Evolutionary conservation across 2,329 filamentous ascomycete species (phyloP).

Genomic region (Aspergillus awamori): DNA sequence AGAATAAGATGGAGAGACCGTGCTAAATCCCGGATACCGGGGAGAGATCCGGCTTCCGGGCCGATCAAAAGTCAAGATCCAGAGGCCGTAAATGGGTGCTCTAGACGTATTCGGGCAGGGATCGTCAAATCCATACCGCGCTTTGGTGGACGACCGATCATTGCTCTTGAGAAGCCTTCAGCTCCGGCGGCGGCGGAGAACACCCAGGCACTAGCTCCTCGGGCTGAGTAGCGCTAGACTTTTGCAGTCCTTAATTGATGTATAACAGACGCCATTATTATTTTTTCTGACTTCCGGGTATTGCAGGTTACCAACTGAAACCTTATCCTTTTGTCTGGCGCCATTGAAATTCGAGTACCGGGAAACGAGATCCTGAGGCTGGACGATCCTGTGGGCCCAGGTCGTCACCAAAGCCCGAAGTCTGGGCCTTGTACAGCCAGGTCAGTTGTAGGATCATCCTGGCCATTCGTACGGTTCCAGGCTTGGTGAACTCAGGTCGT

Average conservation of each 20-base stretch:
- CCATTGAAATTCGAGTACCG: neutral
- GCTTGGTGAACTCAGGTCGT: neutral
- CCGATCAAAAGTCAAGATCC: neutral
- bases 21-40: neutral
- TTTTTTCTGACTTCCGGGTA: neutral
- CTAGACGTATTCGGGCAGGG: neutral
- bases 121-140: neutral
- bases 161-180: neutral
- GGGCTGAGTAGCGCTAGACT: neutral
- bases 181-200: neutral
- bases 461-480: neutral
- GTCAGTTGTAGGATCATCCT: neutral
- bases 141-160: neutral
- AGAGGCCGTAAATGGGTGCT: neutral
- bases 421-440: neutral
- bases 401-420: neutral
- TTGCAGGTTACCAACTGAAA: neutral
- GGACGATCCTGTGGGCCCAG: neutral
- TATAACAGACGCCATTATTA: neutral
- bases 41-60: neutral
- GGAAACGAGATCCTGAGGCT: neutral
- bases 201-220: neutral
- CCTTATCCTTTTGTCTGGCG: neutral
- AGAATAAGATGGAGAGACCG: neutral
- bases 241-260: neutral